Percentiles rank a stretch among this genome's conserved stretches.
phyloP scores from a whole-genome alignment of 345 rosid genomes.

The Durio zibethinus region DNA sequence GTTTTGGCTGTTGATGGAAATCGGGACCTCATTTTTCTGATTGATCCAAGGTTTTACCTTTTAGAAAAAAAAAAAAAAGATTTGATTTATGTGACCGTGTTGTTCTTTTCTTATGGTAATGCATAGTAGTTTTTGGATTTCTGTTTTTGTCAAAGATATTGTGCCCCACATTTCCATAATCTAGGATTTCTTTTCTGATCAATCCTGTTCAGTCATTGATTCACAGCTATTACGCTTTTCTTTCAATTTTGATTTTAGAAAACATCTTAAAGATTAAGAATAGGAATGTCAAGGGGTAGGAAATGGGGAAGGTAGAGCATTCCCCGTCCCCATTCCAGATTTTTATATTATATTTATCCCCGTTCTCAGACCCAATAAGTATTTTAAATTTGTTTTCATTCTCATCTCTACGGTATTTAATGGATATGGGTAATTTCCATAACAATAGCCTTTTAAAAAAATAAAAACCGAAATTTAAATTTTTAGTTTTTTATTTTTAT shows the following conservation, averaged over 20 bases:
- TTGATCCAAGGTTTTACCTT: slow-evolving; percentile 23
- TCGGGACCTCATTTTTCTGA: slow-evolving; percentile 21
- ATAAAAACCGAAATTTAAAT: no score
- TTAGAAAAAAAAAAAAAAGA: background rate
- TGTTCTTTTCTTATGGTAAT: background rate
- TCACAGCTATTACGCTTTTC: background rate
- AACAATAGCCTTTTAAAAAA: no score
- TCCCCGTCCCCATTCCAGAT: no score
- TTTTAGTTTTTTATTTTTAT: no score
- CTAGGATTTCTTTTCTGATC: background rate
- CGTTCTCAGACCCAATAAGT: no score
- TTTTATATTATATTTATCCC: no score
- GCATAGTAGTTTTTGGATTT: background rate
- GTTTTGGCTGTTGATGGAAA: background rate
- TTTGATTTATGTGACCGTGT: slow-evolving; percentile 25
- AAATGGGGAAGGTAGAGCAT: no score
- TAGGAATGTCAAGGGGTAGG: no score
- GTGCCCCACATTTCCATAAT: background rate
- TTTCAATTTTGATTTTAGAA: background rate
- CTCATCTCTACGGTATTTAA: no score
- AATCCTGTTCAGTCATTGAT: background rate
- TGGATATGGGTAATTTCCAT: no score
- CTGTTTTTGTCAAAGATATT: background rate
- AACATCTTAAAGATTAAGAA: background rate
- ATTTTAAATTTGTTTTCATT: no score